These are phyloP conservation scores for Microascus cirrosus DNA, from an alignment of 2,329 filamentous ascomycete genomes.

Conservation along the genomic window DNA sequence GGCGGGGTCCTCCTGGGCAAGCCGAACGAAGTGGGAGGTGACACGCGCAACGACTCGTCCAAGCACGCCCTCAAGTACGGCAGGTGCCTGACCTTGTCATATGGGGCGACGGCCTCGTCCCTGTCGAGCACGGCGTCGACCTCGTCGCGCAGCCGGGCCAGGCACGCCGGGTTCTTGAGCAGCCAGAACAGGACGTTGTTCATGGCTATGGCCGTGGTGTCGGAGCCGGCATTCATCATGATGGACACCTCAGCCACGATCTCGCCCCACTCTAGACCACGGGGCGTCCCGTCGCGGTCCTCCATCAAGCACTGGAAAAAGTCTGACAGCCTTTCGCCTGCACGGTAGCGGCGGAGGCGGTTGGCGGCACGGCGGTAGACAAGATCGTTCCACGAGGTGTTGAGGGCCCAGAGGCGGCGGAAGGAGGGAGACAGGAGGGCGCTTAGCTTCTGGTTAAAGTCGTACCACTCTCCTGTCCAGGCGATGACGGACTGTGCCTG, in stretches of 20 bases:
- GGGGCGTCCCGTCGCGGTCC: conserved; percentile 24
- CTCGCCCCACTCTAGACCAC: conserved; percentile 43
- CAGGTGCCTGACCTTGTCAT: conserved; percentile 20
- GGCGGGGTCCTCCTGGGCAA: conserved; percentile 15
- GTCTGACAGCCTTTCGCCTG: conserved; percentile 44
- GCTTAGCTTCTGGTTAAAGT: too few species aligned
- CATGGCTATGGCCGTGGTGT: conserved; percentile 29
- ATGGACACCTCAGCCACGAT: conserved; percentile 43
- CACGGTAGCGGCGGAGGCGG: conserved; percentile 11
- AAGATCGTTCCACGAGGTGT: conserved; percentile 18
- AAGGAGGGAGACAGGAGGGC: too few species aligned
- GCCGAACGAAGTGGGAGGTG: conserved; percentile 15
- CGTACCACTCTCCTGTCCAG: neutral
- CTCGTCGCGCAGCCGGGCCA: conserved; percentile 17
- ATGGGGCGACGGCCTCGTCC: conserved; percentile 15
- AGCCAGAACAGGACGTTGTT: conserved; percentile 23
- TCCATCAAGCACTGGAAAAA: conserved; percentile 47
- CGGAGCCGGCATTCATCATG: conserved; percentile 40
- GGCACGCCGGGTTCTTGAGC: conserved; percentile 18
- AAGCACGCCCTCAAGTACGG: conserved; percentile 25
- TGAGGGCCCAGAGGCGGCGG: neutral
- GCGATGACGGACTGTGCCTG: neutral
- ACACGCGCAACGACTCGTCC: conserved; percentile 22
- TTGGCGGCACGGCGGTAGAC: conserved; percentile 16
- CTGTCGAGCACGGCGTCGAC: conserved; percentile 12